Evolutionary conservation across 176 grass and related monocot species (phyloP).

Genomic region (Triticum turgidum): DNA sequence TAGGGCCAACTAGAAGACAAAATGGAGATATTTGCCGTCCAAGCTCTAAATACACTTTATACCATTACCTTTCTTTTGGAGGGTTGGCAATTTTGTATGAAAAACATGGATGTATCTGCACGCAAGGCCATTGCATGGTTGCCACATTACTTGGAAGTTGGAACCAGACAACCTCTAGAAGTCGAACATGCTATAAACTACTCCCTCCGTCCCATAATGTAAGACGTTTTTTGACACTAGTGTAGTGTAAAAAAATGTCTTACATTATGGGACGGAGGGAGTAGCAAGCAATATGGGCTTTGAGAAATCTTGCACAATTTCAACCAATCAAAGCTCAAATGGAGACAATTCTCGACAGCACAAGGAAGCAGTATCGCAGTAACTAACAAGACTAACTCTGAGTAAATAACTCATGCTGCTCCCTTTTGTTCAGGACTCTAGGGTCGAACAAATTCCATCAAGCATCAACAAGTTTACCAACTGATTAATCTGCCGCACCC

Average conservation of each 20-base stretch:
- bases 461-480: background rate
- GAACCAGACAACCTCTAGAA: background rate
- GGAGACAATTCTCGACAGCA: background rate
- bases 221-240: too few relatives aligned
- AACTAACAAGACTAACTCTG: too few relatives aligned
- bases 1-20: background rate
- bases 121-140: background rate
- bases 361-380: background rate
- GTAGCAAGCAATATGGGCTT: background rate
- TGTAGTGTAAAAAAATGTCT: too few relatives aligned
- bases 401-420: background rate
- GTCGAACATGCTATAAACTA: background rate
- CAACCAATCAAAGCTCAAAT: slow-evolving; percentile 15
- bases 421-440: background rate
- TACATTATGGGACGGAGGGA: too few relatives aligned
- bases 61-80: background rate
- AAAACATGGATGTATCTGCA: slow-evolving; percentile 16
- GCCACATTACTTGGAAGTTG: background rate
- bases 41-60: background rate
- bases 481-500: background rate
- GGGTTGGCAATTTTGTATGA: background rate
- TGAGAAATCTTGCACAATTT: slow-evolving; percentile 2
- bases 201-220: too few relatives aligned
- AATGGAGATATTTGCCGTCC: background rate
- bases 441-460: slow-evolving; percentile 3